Evolutionary conservation across 768 basidiomycete genomes (phyloP), one percentile per base, ranked within the genome.

Genomic region (Phaffia tasmanica): DNA sequence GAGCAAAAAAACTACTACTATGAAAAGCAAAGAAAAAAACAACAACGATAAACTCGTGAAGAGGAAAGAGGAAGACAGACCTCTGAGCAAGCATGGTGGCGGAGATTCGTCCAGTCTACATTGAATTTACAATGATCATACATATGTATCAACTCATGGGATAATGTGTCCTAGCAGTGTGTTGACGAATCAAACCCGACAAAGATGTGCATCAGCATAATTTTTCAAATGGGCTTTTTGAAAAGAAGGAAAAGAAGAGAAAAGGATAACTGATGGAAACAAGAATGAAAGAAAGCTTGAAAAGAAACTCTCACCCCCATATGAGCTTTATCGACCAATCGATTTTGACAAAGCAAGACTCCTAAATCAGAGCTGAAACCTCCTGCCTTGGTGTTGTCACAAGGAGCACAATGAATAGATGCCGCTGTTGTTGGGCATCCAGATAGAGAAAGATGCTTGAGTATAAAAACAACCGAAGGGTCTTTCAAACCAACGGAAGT

Each of bases 11-110:
- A 57, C 3, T 7, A 18, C 19, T 25, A 25, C 7, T 42, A 46
- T 55, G 42, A 27, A 30, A 32, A 16, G 6, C 2, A 54, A 30
- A 47, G 27, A 29, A 67, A 18, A 30, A 46, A 35, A 18, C 51
- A 64, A 32, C 25, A 46, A 48, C 3, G 29, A 48, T 9, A 19
- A 23, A 57, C 21, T 42, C 9, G 35, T 27, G 14, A 9, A 25
- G 29, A 62, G n/a, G 47, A 51, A 11, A 27, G 25, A 35, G 32
- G 2, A 55, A n/a, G 23, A 71, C 84, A 72, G 70, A 94, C 94
- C 83, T 98, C 94, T 73, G 88, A 91, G 75, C 95, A 99, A 2
- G 94, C 95, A 74, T 95, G 91, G 79, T 95, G 92, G 66, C 90
- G 79, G 64, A 98, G 74, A 76, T 98, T 87, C 57, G 76, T 77